Conservation (phyloP, 352 stramenopile genomes). For the Phytophthora chlamydospora region DNA sequence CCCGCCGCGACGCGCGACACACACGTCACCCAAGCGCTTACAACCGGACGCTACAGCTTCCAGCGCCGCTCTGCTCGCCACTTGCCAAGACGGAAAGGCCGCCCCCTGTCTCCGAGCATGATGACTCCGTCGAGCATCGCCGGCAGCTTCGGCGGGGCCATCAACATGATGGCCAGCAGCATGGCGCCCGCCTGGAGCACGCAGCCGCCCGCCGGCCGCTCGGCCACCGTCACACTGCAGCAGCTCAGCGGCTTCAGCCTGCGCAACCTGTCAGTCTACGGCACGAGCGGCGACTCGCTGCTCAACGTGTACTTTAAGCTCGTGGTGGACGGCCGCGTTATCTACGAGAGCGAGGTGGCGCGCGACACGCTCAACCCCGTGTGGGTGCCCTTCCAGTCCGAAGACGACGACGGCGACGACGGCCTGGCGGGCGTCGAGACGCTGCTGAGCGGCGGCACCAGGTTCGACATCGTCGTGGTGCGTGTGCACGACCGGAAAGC, state of each 20-base stretch:
- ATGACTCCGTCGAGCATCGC: constrained; percentile 55
- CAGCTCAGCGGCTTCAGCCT: constrained; percentile 80
- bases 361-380: constrained; percentile 78
- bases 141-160: constrained; percentile 44
- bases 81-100: constrained; percentile 3
- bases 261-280: constrained; percentile 73
- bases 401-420: constrained; percentile 37
- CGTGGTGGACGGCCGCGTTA: constrained; percentile 66
- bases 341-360: constrained; percentile 81
- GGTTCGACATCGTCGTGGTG: constrained; percentile 74
- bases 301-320: constrained; percentile 84
- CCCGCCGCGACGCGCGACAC: too few species aligned
- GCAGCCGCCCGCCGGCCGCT: constrained; percentile 28
- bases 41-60: constrained; percentile 1
- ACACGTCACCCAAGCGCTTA: background rate
- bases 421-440: constrained; percentile 38
- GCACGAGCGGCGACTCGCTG: constrained; percentile 47
- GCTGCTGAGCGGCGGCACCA: constrained; percentile 54
- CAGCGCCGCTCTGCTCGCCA: background rate
- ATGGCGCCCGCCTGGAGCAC: constrained; percentile 33
- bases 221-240: constrained; percentile 62
- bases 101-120: constrained; percentile 6
- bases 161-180: constrained; percentile 37
- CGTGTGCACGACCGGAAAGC: constrained; percentile 56
- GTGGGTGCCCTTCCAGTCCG: constrained; percentile 79